Base-by-base conservation (phyloP, 176 grass and related monocot genomes). In the Puccinellia tenuiflora region DNA sequence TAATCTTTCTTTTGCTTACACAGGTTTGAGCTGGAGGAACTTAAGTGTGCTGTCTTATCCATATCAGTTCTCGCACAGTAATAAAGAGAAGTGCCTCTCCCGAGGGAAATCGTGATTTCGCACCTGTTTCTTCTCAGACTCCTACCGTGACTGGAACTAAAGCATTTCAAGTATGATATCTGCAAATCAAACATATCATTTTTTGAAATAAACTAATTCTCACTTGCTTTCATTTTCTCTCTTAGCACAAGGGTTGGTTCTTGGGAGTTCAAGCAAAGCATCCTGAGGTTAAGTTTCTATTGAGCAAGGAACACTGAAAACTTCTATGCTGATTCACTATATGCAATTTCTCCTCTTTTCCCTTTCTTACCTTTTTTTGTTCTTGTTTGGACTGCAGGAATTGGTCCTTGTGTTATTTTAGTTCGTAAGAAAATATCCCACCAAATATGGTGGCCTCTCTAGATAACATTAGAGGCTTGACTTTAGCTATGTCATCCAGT, bases 401-500 rank as follows among this genome's bases (percentile, higher is more conserved):
- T 82, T 26, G 20, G 61, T 77, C 81, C 62, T n/a, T 47, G 39
- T 37, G 28, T 74, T 73, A 45, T 74, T 31, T 53, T 38, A 43
- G 53, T 79, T 28, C 15, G 15, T 54, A 37, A 75, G 34, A 46
- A 66, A 65, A 34, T 63, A 72, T 35, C 12, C 65, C 53, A 61
- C 21, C 64, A 85, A 76, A 68, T 22, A 89, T 91, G 80, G 85
- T 92, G 76, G 40, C 57, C 51, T 90, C 92, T 45, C 57, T 83
- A 76, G 94, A 90, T 68, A 97, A 94, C 84, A 61, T 86, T 10
- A 87, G 88, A 33, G 92, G 94, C 31, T 90, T 97, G 38, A 84
- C 83, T 52, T 54, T 97, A 42, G 92, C 94, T 46, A 81, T 97
- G 38, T 90, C 92, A 20, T 97, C 92, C n/a, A 94, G 92, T 80